phyloP scores from a whole-genome alignment of 2,329 filamentous ascomycete species.

The Fusarium bulbicola region DNA sequence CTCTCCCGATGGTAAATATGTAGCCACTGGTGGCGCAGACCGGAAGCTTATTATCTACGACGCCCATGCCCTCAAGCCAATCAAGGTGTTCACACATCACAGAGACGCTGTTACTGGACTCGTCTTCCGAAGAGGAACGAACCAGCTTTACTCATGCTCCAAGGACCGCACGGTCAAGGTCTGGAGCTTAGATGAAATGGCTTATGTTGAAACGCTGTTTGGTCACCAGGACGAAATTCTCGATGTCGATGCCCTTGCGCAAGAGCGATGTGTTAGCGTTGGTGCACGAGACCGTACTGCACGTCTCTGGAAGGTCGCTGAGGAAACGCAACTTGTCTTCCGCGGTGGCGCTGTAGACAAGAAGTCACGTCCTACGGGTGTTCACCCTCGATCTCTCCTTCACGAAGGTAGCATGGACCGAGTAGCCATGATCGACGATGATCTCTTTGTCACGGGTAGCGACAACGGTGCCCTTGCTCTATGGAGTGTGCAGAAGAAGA shows the following conservation, averaged over 20 bases:
- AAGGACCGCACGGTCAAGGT: slow-evolving; percentile 95
- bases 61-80: slow-evolving; percentile 77
- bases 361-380: slow-evolving; percentile 51
- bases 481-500: slow-evolving; percentile 95
- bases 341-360: slow-evolving; percentile 78
- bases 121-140: slow-evolving; percentile 85
- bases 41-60: slow-evolving; percentile 89
- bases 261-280: slow-evolving; percentile 90
- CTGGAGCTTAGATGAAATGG: slow-evolving; percentile 90
- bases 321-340: slow-evolving; percentile 96
- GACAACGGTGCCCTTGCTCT: slow-evolving; percentile 89
- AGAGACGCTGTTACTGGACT: slow-evolving; percentile 86
- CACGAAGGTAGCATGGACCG: slow-evolving; percentile 89
- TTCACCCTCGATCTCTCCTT: slow-evolving; percentile 64
- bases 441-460: slow-evolving; percentile 89
- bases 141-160: slow-evolving; percentile 91
- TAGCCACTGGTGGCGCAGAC: slow-evolving; percentile 90
- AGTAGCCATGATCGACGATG: slow-evolving; percentile 87
- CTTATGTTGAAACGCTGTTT: slow-evolving; percentile 95
- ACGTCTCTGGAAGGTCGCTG: slow-evolving; percentile 92
- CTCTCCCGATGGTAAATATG: slow-evolving; percentile 87
- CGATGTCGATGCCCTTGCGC: slow-evolving; percentile 81
- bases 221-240: slow-evolving; percentile 93
- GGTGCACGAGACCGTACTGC: slow-evolving; percentile 92
- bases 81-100: slow-evolving; percentile 91